Conservation (phyloP, 2,329 filamentous ascomycete genomes). For the Diaporthe citri region DNA sequence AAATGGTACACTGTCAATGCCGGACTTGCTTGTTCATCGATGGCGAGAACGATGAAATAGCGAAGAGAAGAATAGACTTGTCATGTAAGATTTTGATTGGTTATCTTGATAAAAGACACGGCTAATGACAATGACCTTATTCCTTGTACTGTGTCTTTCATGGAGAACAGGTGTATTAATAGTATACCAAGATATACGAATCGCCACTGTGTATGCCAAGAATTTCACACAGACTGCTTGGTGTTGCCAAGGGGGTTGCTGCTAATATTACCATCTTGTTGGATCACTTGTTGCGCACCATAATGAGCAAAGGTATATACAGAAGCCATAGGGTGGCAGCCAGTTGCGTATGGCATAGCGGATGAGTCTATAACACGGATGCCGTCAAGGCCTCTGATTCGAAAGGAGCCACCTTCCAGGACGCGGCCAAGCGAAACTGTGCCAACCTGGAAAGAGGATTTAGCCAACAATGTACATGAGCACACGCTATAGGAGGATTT, state of each 20-base stretch:
- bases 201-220: neutral
- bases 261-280: neutral
- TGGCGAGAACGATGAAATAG: too few species aligned
- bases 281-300: neutral
- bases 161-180: too few species aligned
- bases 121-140: too few species aligned
- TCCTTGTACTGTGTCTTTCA: too few species aligned
- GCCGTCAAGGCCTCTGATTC: neutral
- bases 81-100: too few species aligned
- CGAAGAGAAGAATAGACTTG: too few species aligned
- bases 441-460: neutral
- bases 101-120: too few species aligned
- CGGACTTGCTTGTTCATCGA: too few species aligned
- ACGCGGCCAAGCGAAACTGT: neutral
- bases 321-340: neutral
- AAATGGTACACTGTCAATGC: neutral
- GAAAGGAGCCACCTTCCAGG: neutral
- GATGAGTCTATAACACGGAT: constrained; percentile 11
- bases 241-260: neutral
- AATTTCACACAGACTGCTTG: neutral
- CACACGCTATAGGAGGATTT: neutral
- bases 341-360: constrained; percentile 1
- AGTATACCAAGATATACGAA: neutral
- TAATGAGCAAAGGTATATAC: constrained; percentile 1
- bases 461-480: neutral